Evolutionary conservation across 495 filamentous ascomycete species (phyloP).

Genomic region (Cercophora scortea): DNA sequence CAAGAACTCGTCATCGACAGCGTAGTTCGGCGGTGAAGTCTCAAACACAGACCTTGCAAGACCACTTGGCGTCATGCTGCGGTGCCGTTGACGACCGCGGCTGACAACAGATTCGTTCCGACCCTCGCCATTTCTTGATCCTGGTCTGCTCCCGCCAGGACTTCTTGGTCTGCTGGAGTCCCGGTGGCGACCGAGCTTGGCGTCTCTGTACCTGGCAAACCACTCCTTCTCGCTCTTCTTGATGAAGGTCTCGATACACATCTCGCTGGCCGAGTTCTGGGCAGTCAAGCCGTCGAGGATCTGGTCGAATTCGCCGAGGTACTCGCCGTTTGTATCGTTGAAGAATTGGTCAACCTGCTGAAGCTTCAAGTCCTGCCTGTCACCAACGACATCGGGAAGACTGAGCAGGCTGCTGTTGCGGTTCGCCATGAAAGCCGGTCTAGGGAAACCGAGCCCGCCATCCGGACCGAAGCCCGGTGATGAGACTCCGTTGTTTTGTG

Average conservation of each 20-base stretch:
- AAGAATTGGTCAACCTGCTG: constrained; percentile 62
- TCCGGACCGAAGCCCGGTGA: constrained; percentile 20
- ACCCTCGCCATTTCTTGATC: constrained; percentile 11
- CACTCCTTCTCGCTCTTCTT: constrained; percentile 58
- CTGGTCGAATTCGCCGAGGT: constrained; percentile 49
- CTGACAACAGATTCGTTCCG: constrained; percentile 23
- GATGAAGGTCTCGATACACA: constrained; percentile 58
- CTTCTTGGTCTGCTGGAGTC: constrained; percentile 14
- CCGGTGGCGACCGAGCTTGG: constrained; percentile 43
- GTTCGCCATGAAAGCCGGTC: constrained; percentile 18
- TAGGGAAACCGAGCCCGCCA: constrained; percentile 18
- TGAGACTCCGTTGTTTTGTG: constrained; percentile 31
- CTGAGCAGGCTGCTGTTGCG: constrained; percentile 34
- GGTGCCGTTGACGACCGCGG: constrained; percentile 22
- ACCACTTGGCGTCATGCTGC: constrained; percentile 23
- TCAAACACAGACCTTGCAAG: constrained; percentile 23
- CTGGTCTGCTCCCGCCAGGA: constrained; percentile 12
- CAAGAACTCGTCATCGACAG: constrained; percentile 45
- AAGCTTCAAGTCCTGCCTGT: constrained; percentile 53
- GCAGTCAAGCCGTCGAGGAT: constrained; percentile 44
- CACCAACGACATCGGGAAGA: constrained; percentile 51
- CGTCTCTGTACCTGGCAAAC: constrained; percentile 50
- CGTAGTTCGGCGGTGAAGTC: constrained; percentile 13
- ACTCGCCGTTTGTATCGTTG: constrained; percentile 54
- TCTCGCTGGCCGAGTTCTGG: constrained; percentile 43